Conservation (phyloP, 2,329 filamentous ascomycete genomes). For the Talaromyces sp. region DNA sequence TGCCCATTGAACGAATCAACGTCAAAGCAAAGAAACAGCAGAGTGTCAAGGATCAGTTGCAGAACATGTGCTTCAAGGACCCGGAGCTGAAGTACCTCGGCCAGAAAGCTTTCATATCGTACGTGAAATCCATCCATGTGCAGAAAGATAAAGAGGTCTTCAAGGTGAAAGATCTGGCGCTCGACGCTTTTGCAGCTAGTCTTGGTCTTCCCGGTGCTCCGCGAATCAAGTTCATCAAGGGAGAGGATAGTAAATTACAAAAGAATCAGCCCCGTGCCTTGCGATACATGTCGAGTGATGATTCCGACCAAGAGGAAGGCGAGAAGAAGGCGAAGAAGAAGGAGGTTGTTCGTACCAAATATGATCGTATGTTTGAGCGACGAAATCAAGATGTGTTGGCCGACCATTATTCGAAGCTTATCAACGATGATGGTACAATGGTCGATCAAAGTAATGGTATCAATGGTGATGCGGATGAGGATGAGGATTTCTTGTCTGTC, state of each 20-base stretch:
- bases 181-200: conserved; percentile 82
- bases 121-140: conserved; percentile 77
- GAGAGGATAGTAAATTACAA: conserved; percentile 76
- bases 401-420: conserved; percentile 86
- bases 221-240: conserved; percentile 88
- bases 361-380: conserved; percentile 96
- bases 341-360: conserved; percentile 80
- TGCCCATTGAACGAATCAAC: conserved; percentile 82
- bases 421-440: conserved; percentile 58
- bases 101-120: conserved; percentile 93
- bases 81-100: conserved; percentile 90
- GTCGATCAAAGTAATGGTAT: conserved; percentile 35
- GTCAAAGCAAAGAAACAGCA: conserved; percentile 86
- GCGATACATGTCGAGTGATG: conserved; percentile 59
- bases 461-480: conserved; percentile 58
- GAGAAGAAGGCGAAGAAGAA: conserved; percentile 59
- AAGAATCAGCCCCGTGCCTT: conserved; percentile 79
- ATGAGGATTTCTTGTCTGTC: conserved; percentile 79
- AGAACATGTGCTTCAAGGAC: conserved; percentile 95
- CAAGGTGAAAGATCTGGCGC: conserved; percentile 73
- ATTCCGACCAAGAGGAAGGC: conserved; percentile 44
- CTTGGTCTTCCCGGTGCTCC: conserved; percentile 87
- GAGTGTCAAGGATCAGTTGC: conserved; percentile 77
- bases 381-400: conserved; percentile 94
- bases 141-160: conserved; percentile 93